Evolutionary conservation across 495 filamentous ascomycete species (phyloP), one percentile per base, ranked within the genome.

Genomic region (Podospora bellae-mahoneyi): DNA sequence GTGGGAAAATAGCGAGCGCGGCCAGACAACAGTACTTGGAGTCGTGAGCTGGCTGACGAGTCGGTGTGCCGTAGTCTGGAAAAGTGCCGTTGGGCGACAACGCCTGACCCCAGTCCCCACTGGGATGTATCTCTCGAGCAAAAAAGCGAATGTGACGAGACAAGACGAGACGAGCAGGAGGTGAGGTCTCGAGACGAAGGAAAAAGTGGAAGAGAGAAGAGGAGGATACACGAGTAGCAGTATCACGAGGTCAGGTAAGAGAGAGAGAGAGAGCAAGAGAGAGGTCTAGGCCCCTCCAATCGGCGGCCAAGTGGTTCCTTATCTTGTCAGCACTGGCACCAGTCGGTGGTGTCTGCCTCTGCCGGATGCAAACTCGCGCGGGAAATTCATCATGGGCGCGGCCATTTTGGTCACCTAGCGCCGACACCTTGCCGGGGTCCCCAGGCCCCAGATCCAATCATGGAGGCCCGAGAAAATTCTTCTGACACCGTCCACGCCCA

Each of bases 121-220:
- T 48, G 5, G 39, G 39, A 48, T 48, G 39, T 48, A 48, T 48
- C 39, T 48, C 39, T 48, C 39, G 39, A 48, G 39, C 39, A 18
- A 48, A 73, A 48, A 48, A 73, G 64, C 64, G 65, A 68, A 59
- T 58, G 69, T 48, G 39, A 48, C 15, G 60, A 63, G 20, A 53
- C 34, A 48, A 48, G 26, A 66, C 15, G 60, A 63, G 20, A 53
- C 34, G 58, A 48, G 34, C 30, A 66, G 59, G 28, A 48, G 32
- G 19, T 26, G 16, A 44, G 18, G 18, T 63, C n/a, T 32, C 30
- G 61, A 48, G 39, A 15, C 32, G 61, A 10, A 63, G 34, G 61
- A 32, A 63, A 63, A 63, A 63, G 9, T 18, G 61, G 61, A 32
- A 39, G 61, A 19, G 34, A 27, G 59, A 61, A 18, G 15, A 61